phyloP scores from a whole-genome alignment of 1,284 basidiomycete genomes.

The Sanghuangporus sanghuang region DNA sequence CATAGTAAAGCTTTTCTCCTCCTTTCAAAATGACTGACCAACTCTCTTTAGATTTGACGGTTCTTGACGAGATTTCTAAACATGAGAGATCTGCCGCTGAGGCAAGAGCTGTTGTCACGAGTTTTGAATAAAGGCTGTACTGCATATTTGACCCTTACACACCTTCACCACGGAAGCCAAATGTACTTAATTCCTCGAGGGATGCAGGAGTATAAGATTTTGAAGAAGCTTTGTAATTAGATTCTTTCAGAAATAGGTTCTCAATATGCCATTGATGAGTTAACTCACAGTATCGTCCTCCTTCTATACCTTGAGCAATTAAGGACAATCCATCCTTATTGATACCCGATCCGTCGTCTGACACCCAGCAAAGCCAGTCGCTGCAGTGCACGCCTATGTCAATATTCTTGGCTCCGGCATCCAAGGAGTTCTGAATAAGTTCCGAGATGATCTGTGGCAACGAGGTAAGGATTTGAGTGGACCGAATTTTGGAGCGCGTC shows the following conservation, averaged over 20 bases:
- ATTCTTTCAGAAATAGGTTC: neutral
- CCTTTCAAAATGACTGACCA: conserved; percentile 37
- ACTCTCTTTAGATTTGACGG: conserved; percentile 42
- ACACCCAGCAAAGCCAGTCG: conserved; percentile 76
- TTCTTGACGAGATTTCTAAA: conserved; percentile 75
- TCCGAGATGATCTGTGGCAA: conserved; percentile 75
- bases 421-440: conserved; percentile 80
- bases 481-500: conserved; percentile 68
- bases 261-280: neutral
- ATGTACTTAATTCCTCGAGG: conserved; percentile 52
- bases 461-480: conserved; percentile 78
- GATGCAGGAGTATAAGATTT: conserved; percentile 55
- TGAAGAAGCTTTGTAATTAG: conserved; percentile 50
- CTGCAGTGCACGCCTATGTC: conserved; percentile 63
- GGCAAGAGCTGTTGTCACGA: conserved; percentile 55
- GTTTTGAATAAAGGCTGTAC: neutral
- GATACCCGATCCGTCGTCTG: conserved; percentile 80
- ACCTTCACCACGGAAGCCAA: conserved; percentile 93
- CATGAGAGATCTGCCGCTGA: conserved; percentile 73
- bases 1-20: conserved; percentile 60
- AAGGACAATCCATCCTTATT: conserved; percentile 47
- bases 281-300: conserved; percentile 60
- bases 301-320: conserved; percentile 47
- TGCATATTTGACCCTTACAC: conserved; percentile 12
- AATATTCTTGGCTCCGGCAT: conserved; percentile 57